Base-by-base conservation (phyloP, 148 eudicot genomes). In the Camellia granthamiana region DNA sequence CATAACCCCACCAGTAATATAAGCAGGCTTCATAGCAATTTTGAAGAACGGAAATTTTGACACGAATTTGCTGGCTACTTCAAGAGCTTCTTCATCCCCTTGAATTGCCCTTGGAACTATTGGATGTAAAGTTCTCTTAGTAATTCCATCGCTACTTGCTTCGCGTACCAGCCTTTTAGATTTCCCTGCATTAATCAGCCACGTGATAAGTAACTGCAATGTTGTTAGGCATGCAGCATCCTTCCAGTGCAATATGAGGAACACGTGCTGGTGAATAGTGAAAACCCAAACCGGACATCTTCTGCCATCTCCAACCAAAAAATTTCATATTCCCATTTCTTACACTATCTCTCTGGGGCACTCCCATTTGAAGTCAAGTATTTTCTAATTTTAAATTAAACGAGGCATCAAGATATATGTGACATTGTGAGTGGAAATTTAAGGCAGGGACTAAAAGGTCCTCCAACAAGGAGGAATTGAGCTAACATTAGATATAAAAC, bases 141-240 rank as follows among this genome's bases (percentile, higher is more conserved):
- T 30, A 46, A 71, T 49, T 51, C 47, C 41, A 13, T 71, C 8
- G 56, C 56, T 21, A 49, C 41, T 71, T 30, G 2, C 58, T 49
- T 47, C 10, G 41, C 38, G 23, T 21, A 6, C 14, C 42, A 23
- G 9, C 60, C 58, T 5, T 72, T 12, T 15, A 21, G 56, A 51
- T 54, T 52, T 72, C 42, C 75, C 75, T 72, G 75, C 75, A 72
- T 72, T 72, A 11, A 12, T 68, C 42, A 42, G 6, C 72, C 38
- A 30, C 38, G 38, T 30, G 38, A 30, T 30, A 30, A 30, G 38
- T 30, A 30, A 30, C 38, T 30, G 38, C 38, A 30, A 30, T 30
- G 38, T 30, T 30, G 38, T 30, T 30, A 30, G 38, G 38, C 38
- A 30, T 30, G 38, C 38, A 30, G 38, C 38, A 30, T 30, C 38